Evolutionary conservation across 192 early-diverging fungal genomes (phyloP).

Genomic region (Jimgerdemannia flammicorona): DNA sequence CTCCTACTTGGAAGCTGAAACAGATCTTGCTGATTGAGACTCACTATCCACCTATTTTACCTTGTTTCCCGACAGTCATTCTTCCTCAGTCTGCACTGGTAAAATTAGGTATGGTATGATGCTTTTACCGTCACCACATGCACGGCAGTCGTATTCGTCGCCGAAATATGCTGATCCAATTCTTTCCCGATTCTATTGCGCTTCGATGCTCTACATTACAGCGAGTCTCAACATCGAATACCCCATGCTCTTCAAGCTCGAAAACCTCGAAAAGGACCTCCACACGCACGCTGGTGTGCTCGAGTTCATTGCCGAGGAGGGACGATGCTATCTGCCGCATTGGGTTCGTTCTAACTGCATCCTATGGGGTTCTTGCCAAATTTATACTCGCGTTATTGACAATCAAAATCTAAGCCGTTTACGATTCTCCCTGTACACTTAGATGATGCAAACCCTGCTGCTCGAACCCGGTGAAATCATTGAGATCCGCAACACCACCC

Average conservation of each 20-base stretch:
- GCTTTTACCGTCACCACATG: neutral
- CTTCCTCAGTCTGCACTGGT: conserved; percentile 71
- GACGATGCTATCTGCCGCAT: conserved; percentile 89
- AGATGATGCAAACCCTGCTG: conserved; percentile 92
- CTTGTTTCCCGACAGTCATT: conserved; percentile 48
- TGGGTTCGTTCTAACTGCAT: conserved; percentile 64
- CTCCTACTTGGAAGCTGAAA: too few species aligned
- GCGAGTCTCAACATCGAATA: conserved; percentile 84
- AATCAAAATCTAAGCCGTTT: neutral
- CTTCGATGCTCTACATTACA: conserved; percentile 6
- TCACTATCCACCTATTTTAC: neutral
- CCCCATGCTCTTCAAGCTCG: conserved; percentile 89
- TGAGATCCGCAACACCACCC: conserved; percentile 69
- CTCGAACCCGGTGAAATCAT: conserved; percentile 75
- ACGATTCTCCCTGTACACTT: neutral
- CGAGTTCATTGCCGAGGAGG: conserved; percentile 98
- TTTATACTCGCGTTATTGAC: neutral
- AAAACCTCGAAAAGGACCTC: conserved; percentile 49
- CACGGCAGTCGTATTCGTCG: neutral
- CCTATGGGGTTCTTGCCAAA: neutral
- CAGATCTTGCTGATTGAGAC: too few species aligned
- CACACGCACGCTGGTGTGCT: conserved; percentile 94
- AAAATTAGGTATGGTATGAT: conserved; percentile 53
- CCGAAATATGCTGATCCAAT: neutral
- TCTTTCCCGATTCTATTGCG: neutral